Conservation (phyloP, 768 basidiomycete genomes). For the Astraeus odoratus region DNA sequence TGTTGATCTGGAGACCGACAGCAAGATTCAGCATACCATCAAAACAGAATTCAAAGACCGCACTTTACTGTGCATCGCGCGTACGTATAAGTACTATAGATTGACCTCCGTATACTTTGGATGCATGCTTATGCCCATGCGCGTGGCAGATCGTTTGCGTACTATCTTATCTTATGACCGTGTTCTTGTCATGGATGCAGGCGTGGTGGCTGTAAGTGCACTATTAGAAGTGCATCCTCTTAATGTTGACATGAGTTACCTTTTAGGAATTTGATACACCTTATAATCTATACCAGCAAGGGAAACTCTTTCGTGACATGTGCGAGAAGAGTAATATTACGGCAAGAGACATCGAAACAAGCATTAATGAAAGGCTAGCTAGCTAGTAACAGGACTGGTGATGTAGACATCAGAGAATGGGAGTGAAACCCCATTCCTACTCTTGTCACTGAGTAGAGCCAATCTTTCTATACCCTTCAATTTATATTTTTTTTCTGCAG, state of each 20-base stretch:
- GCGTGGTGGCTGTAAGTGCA: conserved; percentile 42
- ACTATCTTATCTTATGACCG: conserved; percentile 58
- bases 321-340: conserved; percentile 51
- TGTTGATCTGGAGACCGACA: conserved; percentile 42
- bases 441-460: no score
- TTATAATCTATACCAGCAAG: conserved; percentile 37
- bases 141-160: conserved; percentile 33
- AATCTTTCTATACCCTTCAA: no score
- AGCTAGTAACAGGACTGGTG: no score
- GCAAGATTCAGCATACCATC: conserved; percentile 43
- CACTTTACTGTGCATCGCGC: conserved; percentile 46
- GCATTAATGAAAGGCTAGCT: no score
- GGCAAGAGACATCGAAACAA: conserved; percentile 34
- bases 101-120: no score
- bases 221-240: no score
- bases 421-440: no score
- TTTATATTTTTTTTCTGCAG: no score
- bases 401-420: no score
- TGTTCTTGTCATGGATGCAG: conserved; percentile 62
- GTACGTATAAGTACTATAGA: conserved; percentile 18
- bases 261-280: conserved; percentile 54
- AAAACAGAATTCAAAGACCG: conserved; percentile 39
- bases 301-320: conserved; percentile 53
- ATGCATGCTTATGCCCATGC: neutral
- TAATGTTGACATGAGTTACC: neutral